Base-by-base conservation (phyloP, 805 yeast species). In the Kodamaea sagamina region DNA sequence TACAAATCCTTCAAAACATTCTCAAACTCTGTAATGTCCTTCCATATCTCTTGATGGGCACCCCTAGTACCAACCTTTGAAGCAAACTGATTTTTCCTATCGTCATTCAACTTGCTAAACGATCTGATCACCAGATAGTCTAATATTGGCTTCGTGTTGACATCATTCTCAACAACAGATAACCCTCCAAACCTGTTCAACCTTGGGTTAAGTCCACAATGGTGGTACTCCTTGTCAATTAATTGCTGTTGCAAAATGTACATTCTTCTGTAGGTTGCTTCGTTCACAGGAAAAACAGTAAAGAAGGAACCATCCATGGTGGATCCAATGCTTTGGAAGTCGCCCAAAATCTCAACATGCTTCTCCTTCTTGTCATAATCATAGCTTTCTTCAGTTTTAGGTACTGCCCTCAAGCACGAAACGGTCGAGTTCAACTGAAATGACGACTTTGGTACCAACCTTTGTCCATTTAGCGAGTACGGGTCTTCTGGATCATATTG, bases 401-500 rank as follows among this genome's bases (percentile, higher is more conserved):
- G 72, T 3, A 79, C 45, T 32, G 75, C 61, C 32, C 65, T 64
- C 77, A 83, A 67, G 47, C 77, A 71, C 0, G 83, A 79, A 2
- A 84, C 78, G 4, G 71, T 57, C 11, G 82, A 74, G 52, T 90
- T 89, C 16, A 82, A 65, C 53, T 82, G 81, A 58, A 90, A 84
- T 11, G 86, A 80, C 0, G 90, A 75, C 49, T 81, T 79, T 42
- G 82, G 79, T 11, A 92, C 64, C 41, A 93, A 71, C 47, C 81
- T 70, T 50, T 84, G 87, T 4, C 98, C 98, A 42, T 88, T 81
- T 32, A 81, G 65, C 1, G 97, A 88, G 16, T 76, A 74, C 0
- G 93, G 86, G 56, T 89, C 96, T 48, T 90, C 97, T 0, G 98
- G 98, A 50, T 93, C 95, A 59, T 87, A 93, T 55, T 86, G 87